Conservation (phyloP, 1,284 basidiomycete genomes). For the Rhodotorula sp. region DNA sequence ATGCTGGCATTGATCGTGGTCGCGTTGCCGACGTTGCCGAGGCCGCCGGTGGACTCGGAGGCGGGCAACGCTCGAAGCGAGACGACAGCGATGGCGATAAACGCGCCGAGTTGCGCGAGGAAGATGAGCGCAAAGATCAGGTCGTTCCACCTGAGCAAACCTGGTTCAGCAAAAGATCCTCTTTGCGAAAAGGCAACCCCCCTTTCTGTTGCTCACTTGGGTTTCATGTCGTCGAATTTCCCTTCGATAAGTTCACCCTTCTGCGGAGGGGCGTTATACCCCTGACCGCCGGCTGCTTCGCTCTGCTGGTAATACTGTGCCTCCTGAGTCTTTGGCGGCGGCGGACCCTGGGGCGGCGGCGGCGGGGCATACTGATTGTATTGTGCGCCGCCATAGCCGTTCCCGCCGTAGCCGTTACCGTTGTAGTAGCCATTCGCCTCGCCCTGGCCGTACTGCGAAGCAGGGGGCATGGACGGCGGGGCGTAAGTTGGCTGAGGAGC, state of each 20-base stretch:
- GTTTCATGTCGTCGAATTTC: slow-evolving; percentile 36
- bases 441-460: slow-evolving; percentile 9
- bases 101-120: slow-evolving; percentile 48
- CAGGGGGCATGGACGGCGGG: slow-evolving; percentile 7
- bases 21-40: slow-evolving; percentile 30
- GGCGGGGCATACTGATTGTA: background rate
- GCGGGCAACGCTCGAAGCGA: slow-evolving; percentile 44
- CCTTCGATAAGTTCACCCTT: slow-evolving; percentile 18
- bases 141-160: slow-evolving; percentile 35
- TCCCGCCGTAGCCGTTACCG: slow-evolving; percentile 1
- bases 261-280: slow-evolving; percentile 14
- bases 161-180: background rate
- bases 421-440: slow-evolving; percentile 10
- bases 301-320: slow-evolving; percentile 20
- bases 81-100: slow-evolving; percentile 50
- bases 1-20: slow-evolving; percentile 36
- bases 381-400: background rate
- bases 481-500: slow-evolving; percentile 13
- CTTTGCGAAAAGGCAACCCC: too few relatives aligned
- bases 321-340: slow-evolving; percentile 1
- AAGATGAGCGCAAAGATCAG: slow-evolving; percentile 49
- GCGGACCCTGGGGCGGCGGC: background rate
- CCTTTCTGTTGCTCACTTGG: slow-evolving; percentile 23
- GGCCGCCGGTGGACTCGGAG: slow-evolving; percentile 12
- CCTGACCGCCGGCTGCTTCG: slow-evolving; percentile 14